A percentile compares a stretch with the other conserved stretches of the same genome.
phyloP scores from a whole-genome alignment of 2,329 filamentous ascomycete species.

The Pseudogymnoascus sp. region DNA sequence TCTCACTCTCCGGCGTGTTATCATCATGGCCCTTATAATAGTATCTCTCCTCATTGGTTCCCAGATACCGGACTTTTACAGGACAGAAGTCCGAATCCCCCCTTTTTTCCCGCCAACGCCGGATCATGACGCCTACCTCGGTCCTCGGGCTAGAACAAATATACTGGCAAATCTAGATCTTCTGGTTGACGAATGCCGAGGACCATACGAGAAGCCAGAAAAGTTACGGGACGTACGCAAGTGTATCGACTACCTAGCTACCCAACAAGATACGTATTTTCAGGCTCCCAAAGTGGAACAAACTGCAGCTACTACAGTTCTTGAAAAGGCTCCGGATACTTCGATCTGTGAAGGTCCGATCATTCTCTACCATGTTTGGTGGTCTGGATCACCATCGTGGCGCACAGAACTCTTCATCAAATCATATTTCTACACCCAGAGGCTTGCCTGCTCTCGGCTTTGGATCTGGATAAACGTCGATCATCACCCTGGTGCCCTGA shows the following conservation, averaged over 20 bases:
- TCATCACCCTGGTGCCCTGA: neutral
- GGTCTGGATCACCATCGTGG: neutral
- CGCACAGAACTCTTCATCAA: constrained; percentile 1
- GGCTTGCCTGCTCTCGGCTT: neutral
- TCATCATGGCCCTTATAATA: neutral
- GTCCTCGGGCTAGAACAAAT: neutral
- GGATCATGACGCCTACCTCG: neutral
- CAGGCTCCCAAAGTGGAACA: neutral
- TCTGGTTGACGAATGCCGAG: neutral
- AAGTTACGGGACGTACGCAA: neutral
- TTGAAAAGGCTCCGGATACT: neutral
- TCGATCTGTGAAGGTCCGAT: neutral
- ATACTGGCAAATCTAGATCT: neutral
- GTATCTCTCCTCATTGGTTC: neutral
- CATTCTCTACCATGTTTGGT: constrained; percentile 5
- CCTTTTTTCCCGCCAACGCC: neutral
- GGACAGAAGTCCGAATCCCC: neutral
- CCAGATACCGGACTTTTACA: neutral
- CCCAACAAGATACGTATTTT: neutral
- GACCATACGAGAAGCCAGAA: neutral
- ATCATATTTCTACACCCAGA: constrained; percentile 3
- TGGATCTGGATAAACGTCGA: constrained; percentile 1
- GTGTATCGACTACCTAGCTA: constrained; percentile 4
- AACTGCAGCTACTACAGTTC: neutral
- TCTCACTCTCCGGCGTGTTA: neutral